Evolutionary conservation across 306 rosid genomes (phyloP), one percentile per base, ranked within the genome.

Genomic region (Quercus bicolor): DNA sequence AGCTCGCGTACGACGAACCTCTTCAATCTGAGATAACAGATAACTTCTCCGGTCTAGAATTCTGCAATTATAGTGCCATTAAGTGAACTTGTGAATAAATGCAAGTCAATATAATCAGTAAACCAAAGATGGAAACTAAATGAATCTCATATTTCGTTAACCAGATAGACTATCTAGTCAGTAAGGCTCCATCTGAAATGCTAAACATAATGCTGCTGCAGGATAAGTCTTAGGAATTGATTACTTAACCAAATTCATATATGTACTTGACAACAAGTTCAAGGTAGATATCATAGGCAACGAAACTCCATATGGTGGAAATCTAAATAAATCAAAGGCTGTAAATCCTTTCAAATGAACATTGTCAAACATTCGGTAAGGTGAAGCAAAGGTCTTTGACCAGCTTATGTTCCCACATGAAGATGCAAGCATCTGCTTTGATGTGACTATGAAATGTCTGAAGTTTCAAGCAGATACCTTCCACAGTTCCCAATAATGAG

Each of bases 1-100:
- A 70, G 96, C 91, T 68, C 94, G 88, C 69, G 98, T 91, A 31
- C 91, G 97, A 45, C 97, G 94, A 77, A 93, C 96, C 85, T 91
- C 99, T 59, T 91, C 89, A 81, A 95, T 87, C 87, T 91, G 99
- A 73, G 85, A 74, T 72, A 87, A 37, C 53, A 95, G 81, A 84
- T 75, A 78, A 68, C 45, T 90, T 77, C 96, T 82, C 81, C 91
- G 84, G 73, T 89, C 92, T 65, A 84, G 52, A 82, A 93, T 90
- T 89, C 93, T 93, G 86, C 73, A 57, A 85, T 54, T 24, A 81
- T 74, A 84, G 77, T 57, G 65, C 65, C 48, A 55, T 71, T 86
- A 79, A 82, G 89, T 52, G 78, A 81, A 65, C 75, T 78, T 66
- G 70, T 37, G 21, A 51, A 73, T 56, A 51, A 78, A 75, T 31